phyloP scores from a whole-genome alignment of 257 asterid genomes.

The Salvia hispanica region DNA sequence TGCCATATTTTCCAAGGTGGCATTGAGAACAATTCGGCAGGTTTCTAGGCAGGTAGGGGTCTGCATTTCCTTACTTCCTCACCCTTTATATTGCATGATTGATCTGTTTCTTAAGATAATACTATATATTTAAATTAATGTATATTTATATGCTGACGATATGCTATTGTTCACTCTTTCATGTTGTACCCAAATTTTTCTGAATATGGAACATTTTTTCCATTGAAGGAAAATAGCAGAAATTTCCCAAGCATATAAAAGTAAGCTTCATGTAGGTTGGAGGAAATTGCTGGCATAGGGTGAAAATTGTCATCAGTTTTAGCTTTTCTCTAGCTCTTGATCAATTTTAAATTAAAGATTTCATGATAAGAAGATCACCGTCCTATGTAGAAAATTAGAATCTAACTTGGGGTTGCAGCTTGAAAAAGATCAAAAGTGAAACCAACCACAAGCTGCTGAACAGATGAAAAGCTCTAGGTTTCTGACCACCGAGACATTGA shows the following conservation, averaged over 20 bases:
- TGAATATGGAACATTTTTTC: background rate
- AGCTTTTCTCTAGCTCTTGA: constrained; percentile 15
- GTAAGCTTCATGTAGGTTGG: background rate
- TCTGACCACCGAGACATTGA: background rate
- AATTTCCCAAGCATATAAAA: background rate
- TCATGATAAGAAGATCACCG: background rate
- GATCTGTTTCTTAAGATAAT: constrained; percentile 5
- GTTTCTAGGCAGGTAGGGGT: constrained; percentile 84
- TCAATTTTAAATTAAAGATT: constrained; percentile 12
- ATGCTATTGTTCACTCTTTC: constrained; percentile 3
- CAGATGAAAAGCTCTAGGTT: background rate
- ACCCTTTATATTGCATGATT: background rate
- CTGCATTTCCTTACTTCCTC: constrained; percentile 12
- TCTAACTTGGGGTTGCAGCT: background rate
- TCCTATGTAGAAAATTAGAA: constrained; percentile 10
- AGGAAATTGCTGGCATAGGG: constrained; percentile 6
- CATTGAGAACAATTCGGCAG: constrained; percentile 85
- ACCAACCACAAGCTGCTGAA: background rate
- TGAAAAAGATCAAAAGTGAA: background rate
- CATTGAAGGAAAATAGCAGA: background rate
- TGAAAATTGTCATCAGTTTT: background rate
- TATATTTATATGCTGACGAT: constrained; percentile 9
- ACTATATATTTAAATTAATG: background rate
- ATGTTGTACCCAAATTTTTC: constrained; percentile 16
- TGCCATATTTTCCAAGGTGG: constrained; percentile 95